Percentiles rank a stretch among this genome's conserved stretches.
phyloP scores from a whole-genome alignment of 2,329 filamentous ascomycete species.

The Ophiostoma ulmi region DNA sequence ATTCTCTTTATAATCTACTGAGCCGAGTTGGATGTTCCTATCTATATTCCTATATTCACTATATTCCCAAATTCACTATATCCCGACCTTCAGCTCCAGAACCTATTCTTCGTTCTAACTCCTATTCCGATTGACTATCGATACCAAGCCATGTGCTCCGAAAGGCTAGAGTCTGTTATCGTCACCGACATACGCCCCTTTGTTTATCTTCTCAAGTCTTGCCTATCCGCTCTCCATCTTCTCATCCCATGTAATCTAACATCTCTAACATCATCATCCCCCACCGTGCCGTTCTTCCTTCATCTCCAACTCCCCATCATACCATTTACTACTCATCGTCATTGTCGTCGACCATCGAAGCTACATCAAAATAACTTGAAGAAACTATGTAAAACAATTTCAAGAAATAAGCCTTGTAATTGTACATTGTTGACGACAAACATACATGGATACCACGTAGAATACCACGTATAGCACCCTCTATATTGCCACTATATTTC shows the following conservation, averaged over 20 bases:
- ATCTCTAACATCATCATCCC: background rate
- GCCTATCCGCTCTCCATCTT: background rate
- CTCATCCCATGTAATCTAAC: background rate
- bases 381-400: background rate
- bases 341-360: background rate
- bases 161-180: background rate
- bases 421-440: background rate
- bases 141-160: background rate
- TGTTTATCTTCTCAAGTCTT: background rate
- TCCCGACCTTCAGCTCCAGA: background rate
- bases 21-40: no score
- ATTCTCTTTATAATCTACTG: no score
- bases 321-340: background rate
- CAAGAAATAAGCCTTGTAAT: background rate
- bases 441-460: background rate
- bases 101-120: background rate
- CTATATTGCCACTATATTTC: background rate
- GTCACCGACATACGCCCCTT: background rate
- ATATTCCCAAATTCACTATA: background rate
- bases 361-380: background rate
- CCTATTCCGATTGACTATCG: background rate
- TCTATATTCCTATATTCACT: background rate
- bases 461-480: constrained; percentile 9
- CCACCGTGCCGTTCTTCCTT: background rate
- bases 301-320: background rate